Base-by-base conservation (phyloP, 805 yeast genomes). In the Metschnikowia picachoensis region DNA sequence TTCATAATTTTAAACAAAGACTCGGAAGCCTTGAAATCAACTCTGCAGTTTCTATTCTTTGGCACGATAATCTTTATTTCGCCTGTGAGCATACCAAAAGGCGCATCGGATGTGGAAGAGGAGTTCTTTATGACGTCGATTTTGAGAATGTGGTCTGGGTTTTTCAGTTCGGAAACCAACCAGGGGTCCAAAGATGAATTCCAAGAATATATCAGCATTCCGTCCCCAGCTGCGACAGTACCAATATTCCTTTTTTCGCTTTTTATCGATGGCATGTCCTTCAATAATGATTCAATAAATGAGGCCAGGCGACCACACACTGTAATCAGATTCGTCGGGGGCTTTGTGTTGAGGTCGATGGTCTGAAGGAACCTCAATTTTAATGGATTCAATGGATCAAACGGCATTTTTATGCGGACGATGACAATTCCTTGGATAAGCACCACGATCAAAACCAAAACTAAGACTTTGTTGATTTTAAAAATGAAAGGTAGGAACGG, bases 311-410 rank as follows among this genome's bases (percentile, higher is more conserved):
- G 73, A 4, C 85, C 87, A 50, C 49, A 65, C 0, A 82, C 73
- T 20, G 63, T 65, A 15, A 80, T 81, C 29, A 56, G 58, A 13
- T 82, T 64, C 4, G 58, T 57, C 1, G 48, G 45, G 3, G 57
- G 47, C 1, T 64, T 47, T 14, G 51, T 49, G 32, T 66, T 59
- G 46, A 83, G 62, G 52, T 85, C 77, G 43, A 85, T 70, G 2
- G 69, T 66, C 63, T 90, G 91, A 31, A 81, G 66, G 57, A 85
- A 85, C 51, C 91, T 72, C 47, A 87, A 68, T 60, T 88, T 90
- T 62, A 88, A 61, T 4, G 96, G 96, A 30, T 77, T 70, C 5
- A 65, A 57, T 25, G 71, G 68, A 29, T 82, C 77, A 60, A 84
- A 87, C n/a, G 96, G 86, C 3, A 65, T 61, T 13, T 69, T 61